These are phyloP conservation scores for Moricandia moricandioides DNA, from an alignment of 345 rosid species.

Conservation along the genomic window DNA sequence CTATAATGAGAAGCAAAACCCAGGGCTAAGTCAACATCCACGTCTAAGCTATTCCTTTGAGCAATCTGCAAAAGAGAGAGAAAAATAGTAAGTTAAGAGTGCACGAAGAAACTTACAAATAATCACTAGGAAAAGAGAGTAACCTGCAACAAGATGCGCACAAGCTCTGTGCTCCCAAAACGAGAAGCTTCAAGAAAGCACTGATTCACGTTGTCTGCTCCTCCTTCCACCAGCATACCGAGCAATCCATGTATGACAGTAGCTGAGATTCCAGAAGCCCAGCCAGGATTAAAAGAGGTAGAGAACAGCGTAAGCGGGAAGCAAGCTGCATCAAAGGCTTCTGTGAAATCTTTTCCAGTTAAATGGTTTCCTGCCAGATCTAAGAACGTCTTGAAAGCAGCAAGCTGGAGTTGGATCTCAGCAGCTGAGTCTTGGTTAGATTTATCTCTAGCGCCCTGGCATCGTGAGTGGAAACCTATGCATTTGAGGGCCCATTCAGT, in stretches of 20 bases:
- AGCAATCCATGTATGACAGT: conserved; percentile 82
- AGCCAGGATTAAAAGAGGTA: conserved; percentile 84
- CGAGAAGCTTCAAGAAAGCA: conserved; percentile 99
- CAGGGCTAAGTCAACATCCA: conserved; percentile 89
- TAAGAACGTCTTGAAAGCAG: conserved; percentile 88
- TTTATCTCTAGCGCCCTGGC: conserved; percentile 61
- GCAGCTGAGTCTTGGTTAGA: conserved; percentile 63
- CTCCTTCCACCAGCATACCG: conserved; percentile 89
- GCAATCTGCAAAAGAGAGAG: conserved; percentile 61
- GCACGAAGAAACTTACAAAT: conserved; percentile 3
- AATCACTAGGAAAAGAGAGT: not conserved
- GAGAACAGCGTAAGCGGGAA: conserved; percentile 93
- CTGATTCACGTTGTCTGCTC: conserved; percentile 93
- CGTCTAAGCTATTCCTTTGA: conserved; percentile 94
- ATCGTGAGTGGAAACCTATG: conserved; percentile 88
- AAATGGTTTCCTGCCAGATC: conserved; percentile 88
- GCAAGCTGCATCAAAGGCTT: conserved; percentile 99
- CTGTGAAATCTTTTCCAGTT: conserved; percentile 95
- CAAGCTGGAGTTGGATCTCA: conserved; percentile 87
- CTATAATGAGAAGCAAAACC: conserved; percentile 94
- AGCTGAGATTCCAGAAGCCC: conserved; percentile 95
- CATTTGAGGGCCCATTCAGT: conserved; percentile 97
- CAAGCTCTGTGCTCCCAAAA: conserved; percentile 97
- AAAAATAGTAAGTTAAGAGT: not conserved
- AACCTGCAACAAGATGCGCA: conserved; percentile 91